These are phyloP conservation scores for Cladophialophora immunda DNA, from an alignment of 2,329 filamentous ascomycete species.

Conservation along the genomic window DNA sequence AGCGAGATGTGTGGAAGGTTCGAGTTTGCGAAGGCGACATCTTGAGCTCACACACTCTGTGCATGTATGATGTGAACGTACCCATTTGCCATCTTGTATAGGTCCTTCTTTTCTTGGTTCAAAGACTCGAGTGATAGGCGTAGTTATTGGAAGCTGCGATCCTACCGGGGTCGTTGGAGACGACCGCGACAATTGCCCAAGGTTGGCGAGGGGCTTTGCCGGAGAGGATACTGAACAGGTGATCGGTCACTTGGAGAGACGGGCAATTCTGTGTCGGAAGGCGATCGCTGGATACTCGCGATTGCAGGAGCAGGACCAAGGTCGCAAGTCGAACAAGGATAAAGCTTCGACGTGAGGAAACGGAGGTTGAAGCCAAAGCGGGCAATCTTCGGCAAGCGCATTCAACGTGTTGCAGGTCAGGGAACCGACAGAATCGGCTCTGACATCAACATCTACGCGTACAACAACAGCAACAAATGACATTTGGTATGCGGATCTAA, in stretches of 20 bases:
- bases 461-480: conserved; percentile 6
- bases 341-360: not conserved
- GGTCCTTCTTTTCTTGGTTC: not conserved
- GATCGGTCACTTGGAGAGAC: not conserved
- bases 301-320: not conserved
- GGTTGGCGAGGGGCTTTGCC: not conserved
- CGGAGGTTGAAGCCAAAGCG: not conserved
- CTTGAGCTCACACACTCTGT: not conserved
- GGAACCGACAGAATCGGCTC: not conserved
- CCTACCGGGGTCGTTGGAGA: not conserved
- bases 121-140: not conserved
- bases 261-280: not conserved
- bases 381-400: not conserved
- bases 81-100: conserved; percentile 55
- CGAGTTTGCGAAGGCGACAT: not conserved
- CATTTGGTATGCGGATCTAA: conserved; percentile 6
- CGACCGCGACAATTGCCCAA: not conserved
- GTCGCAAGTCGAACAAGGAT: not conserved
- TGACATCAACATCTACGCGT: not conserved
- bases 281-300: not conserved
- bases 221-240: not conserved
- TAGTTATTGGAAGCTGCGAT: not conserved
- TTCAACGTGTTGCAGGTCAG: not conserved
- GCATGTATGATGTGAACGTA: conserved; percentile 41
- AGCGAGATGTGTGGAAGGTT: not conserved